These are phyloP conservation scores for Globisporangium polare DNA, from an alignment of 352 stramenopile species.

Conservation along the genomic window DNA sequence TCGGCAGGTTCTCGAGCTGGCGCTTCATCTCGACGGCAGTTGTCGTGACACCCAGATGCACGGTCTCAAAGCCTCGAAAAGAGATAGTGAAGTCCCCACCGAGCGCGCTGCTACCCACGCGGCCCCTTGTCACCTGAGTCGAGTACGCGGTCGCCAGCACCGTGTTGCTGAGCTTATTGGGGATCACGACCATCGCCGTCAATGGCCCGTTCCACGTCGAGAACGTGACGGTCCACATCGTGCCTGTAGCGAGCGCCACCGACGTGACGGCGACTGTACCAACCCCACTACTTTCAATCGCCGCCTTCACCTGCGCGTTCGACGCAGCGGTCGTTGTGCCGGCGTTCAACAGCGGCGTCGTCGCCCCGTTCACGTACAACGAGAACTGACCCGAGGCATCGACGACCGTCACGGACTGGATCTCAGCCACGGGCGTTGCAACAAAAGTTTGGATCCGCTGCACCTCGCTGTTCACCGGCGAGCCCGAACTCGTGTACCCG, in stretches of 20 bases:
- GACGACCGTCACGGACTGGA: conserved; percentile 69
- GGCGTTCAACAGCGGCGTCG: conserved; percentile 42
- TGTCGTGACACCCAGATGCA: conserved; percentile 47
- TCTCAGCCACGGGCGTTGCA: conserved; percentile 44
- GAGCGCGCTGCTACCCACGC: conserved; percentile 43
- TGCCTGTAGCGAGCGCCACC: conserved; percentile 34
- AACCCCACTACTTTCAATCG: conserved; percentile 51
- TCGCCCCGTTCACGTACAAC: conserved; percentile 64
- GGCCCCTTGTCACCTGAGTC: conserved; percentile 38
- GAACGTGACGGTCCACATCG: conserved; percentile 73
- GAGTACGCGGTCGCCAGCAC: conserved; percentile 39
- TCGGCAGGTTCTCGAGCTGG: conserved; percentile 87
- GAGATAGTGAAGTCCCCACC: conserved; percentile 81
- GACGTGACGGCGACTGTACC: conserved; percentile 49
- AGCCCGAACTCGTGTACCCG: conserved; percentile 71
- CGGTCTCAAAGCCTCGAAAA: conserved; percentile 77
- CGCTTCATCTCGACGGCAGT: conserved; percentile 71
- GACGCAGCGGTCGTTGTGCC: conserved; percentile 25
- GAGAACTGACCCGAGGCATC: conserved; percentile 65
- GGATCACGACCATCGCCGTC: conserved; percentile 47
- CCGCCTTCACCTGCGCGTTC: conserved; percentile 37
- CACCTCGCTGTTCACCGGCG: conserved; percentile 79
- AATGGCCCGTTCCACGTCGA: conserved; percentile 40
- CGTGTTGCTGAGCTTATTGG: conserved; percentile 55
- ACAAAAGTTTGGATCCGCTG: conserved; percentile 88